These are phyloP conservation scores for Tulasnella calospora DNA, from an alignment of 768 basidiomycete species.

Conservation along the genomic window DNA sequence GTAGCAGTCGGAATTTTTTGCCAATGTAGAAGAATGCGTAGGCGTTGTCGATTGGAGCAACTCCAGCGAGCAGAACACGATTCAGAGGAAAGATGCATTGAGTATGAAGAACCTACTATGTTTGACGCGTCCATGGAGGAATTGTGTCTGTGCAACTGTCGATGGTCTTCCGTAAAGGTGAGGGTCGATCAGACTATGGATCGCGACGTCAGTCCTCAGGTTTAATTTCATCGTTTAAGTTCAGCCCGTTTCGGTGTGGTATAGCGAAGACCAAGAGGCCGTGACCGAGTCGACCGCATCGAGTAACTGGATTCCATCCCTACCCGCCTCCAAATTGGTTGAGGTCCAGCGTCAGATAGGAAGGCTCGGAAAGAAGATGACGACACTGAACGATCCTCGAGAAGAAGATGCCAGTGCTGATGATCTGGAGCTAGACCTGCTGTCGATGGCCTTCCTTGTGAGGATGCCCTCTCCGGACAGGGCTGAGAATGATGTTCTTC, in stretches of 20 bases:
- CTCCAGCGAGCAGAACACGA: not conserved
- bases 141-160: not conserved
- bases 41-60: not conserved
- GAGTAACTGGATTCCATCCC: not conserved
- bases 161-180: not conserved
- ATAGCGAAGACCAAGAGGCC: not conserved
- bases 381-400: not conserved
- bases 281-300: not conserved
- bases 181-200: not conserved
- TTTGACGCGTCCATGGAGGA: not conserved
- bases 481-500: not conserved
- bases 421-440: not conserved
- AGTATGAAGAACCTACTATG: not conserved
- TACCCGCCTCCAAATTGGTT: not conserved
- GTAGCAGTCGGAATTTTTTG: not conserved
- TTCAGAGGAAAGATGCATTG: not conserved
- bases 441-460: not conserved
- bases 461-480: not conserved
- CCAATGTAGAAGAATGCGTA: not conserved
- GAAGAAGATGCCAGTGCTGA: not conserved
- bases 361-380: not conserved
- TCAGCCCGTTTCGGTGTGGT: not conserved
- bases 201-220: not conserved
- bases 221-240: not conserved
- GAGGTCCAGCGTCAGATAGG: not conserved